These are phyloP conservation scores for Leptographium galeiforme DNA, from an alignment of 2,329 filamentous ascomycete species.

Conservation along the genomic window DNA sequence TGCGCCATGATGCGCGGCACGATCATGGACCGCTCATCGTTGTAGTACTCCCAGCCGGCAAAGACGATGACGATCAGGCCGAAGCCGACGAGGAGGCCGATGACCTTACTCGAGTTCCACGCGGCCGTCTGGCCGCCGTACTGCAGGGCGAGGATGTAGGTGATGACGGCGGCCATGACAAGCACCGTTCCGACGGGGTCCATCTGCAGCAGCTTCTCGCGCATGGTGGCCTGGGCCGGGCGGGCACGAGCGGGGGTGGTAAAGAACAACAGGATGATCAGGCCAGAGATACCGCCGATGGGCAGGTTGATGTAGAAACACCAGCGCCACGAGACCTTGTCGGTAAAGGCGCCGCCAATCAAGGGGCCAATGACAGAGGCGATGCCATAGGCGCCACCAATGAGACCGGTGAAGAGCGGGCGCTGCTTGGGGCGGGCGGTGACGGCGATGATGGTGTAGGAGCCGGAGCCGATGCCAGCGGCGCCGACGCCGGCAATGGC, in stretches of 20 bases:
- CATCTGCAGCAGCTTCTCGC: slow-evolving; percentile 27
- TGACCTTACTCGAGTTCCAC: slow-evolving; percentile 21
- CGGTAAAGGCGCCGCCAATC: slow-evolving; percentile 15
- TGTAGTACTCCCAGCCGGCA: slow-evolving; percentile 17
- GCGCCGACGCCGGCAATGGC: slow-evolving; percentile 33
- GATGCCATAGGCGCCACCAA: slow-evolving; percentile 13
- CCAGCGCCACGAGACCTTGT: slow-evolving; percentile 16
- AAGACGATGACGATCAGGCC: slow-evolving; percentile 16
- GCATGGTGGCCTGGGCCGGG: slow-evolving; percentile 16
- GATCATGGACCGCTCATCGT: slow-evolving; percentile 36
- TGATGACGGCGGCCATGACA: slow-evolving; percentile 24
- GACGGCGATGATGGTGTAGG: slow-evolving; percentile 26
- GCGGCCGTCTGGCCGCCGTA: slow-evolving; percentile 26
- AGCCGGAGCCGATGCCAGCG: slow-evolving; percentile 25
- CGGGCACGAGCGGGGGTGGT: slow-evolving; percentile 19
- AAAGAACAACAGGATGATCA: slow-evolving; percentile 21
- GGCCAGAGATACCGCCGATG: slow-evolving; percentile 15
- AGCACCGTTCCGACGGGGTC: slow-evolving; percentile 25
- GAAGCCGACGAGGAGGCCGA: slow-evolving; percentile 21
- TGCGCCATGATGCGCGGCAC: slow-evolving; percentile 28
- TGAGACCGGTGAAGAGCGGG: slow-evolving; percentile 17
- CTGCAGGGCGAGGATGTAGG: slow-evolving; percentile 27
- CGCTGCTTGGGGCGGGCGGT: slow-evolving; percentile 12
- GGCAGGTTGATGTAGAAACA: slow-evolving; percentile 21
- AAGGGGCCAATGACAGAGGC: slow-evolving; percentile 18